Base-by-base conservation (phyloP, 305 asterid genomes). In the Galium porrigens region DNA sequence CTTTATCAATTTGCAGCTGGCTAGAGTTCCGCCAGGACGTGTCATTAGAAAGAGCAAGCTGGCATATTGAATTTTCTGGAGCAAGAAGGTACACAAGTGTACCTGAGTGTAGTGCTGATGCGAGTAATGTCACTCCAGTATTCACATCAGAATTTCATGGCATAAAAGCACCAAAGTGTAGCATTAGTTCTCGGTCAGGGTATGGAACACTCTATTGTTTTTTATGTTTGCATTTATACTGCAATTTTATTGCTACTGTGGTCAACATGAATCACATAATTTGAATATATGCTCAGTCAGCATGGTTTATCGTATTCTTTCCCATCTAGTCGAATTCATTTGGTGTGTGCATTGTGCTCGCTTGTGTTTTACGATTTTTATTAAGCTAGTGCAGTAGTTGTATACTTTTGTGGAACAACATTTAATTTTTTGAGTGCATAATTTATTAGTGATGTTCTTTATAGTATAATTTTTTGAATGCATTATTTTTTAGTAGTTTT, bases 1-100 rank as follows among this genome's bases (percentile, higher is more conserved):
- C 18, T 65, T 63, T 22, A 46, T 29, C 53, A 64, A 54, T 69
- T 72, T 78, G 76, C 84, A 91, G 98, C 48, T 92, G 99, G 97
- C 72, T 77, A 73, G 95, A 85, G 64, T 92, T 84, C 74, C 81
- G 84, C 76, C 81, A 71, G 84, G 97, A 87, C 77, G 80, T 82
- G 48, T 81, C 91, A 48, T 69, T 87, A 77, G 99, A 92, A 81
- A 85, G 76, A 73, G 95, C 86, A 20, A 74, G 86, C 69, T 87
- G 94, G 95, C 76, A 82, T 73, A 81, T 85, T 29, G 86, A 84
- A 76, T 37, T 67, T 72, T 71, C 73, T 67, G 71, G 67, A 15
- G 75, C 69, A 44, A 84, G 73, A 59, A 61, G 69, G 36, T 55
- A 44, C 70, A 51, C 65, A 27, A 76, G 59, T 71, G 81, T 73